Base-by-base conservation (phyloP, 177 flowering plant species). In the Telopea speciosissima region DNA sequence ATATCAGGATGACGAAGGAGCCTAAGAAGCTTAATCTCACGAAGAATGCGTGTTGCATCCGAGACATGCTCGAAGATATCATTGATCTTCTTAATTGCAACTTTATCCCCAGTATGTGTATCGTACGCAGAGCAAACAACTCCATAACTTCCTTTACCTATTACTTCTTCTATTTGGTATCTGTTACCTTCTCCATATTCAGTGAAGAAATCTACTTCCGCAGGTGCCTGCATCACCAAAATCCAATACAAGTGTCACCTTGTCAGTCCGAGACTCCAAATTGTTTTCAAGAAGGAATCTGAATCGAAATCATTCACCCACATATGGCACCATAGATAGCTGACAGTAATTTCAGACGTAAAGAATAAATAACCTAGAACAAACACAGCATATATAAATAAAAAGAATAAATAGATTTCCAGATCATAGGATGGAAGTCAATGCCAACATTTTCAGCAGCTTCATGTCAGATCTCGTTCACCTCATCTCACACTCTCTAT, bases 81-180 rank as follows among this genome's bases (percentile, higher is more conserved):
- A 83, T 93, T 93, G 45, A 93, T 93, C 84, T 93, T 93, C 73
- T 93, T 93, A 64, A 93, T 94, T 3, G 98, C 97, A 56, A 94
- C 98, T 72, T 94, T 94, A 65, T 94, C 98, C 73, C 96, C 96
- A 28, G 85, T 74, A 78, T 90, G 96, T 17, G 95, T 86, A 68
- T 94, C 98, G 67, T 78, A 84, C 16, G 97, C 96, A 66, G 97
- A 90, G 81, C 95, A 89, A 62, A 93, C 98, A 74, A 94, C 92
- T 49, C 98, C 98, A 78, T 93, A 93, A 82, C 98, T 93, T 70
- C 98, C 98, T 88, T 91, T 93, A 49, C 98, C 98, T 71, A 92
- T 89, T 14, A 93, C 97, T 81, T 93, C 98, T 77, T 90, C 94
- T 68, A 93, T 90, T 77, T 61, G 87, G 73, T 93, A 93, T 78